A percentile compares a stretch with the other conserved stretches of the same genome.
These are phyloP conservation scores for Aspergillus asperescens DNA, from an alignment of 495 filamentous ascomycete species.

Conservation along the genomic window DNA sequence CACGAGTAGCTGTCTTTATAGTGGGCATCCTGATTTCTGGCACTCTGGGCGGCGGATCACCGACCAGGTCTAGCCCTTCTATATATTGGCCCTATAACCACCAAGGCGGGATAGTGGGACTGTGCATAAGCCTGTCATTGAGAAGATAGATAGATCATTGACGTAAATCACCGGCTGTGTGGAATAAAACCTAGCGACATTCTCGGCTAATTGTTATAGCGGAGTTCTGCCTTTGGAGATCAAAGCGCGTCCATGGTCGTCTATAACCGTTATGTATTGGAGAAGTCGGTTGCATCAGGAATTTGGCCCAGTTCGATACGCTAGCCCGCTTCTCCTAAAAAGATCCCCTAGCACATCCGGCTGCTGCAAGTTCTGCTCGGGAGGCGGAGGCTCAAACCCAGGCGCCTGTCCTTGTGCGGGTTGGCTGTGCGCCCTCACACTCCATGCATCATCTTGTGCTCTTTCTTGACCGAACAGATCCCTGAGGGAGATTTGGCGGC, in stretches of 20 bases:
- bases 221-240: neutral
- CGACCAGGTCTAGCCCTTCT: neutral
- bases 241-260: neutral
- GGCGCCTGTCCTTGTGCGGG: slow-evolving; percentile 19
- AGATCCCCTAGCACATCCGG: slow-evolving; percentile 39
- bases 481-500: slow-evolving; percentile 48
- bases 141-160: neutral
- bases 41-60: neutral
- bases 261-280: neutral
- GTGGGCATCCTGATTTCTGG: neutral
- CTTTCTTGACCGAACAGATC: slow-evolving; percentile 54
- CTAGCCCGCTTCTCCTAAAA: slow-evolving; percentile 40
- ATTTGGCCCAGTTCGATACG: slow-evolving; percentile 26
- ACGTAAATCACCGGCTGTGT: neutral
- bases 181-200: neutral
- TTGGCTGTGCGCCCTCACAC: slow-evolving; percentile 41
- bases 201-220: neutral
- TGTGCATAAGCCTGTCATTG: neutral
- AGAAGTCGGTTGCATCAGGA: neutral
- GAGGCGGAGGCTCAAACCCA: slow-evolving; percentile 8
- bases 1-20: neutral
- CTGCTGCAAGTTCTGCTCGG: slow-evolving; percentile 17
- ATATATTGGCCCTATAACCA: neutral
- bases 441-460: slow-evolving; percentile 48
- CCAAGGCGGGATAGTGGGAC: neutral